Percentiles rank a stretch among this genome's conserved stretches.
phyloP scores from a whole-genome alignment of 768 basidiomycete species.

The Boletus barrowsii region DNA sequence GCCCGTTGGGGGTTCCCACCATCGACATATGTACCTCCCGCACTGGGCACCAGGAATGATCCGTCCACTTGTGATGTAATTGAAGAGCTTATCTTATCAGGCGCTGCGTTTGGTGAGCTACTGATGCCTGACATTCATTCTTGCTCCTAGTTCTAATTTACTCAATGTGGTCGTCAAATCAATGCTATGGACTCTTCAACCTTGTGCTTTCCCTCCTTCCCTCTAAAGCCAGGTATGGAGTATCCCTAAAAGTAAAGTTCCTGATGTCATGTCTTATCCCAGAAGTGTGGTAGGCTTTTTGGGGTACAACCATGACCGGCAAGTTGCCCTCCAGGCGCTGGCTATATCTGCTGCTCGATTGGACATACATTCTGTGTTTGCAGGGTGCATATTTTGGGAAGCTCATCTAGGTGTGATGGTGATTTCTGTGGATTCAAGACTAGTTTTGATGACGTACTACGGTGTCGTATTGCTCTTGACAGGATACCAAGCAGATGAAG shows the following conservation, averaged over 20 bases:
- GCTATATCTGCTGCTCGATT: conserved; percentile 61
- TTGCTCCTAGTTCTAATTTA: neutral
- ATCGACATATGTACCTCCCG: conserved; percentile 12
- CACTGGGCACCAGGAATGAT: conserved; percentile 17
- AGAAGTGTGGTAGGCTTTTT: conserved; percentile 73
- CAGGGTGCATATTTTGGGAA: conserved; percentile 50
- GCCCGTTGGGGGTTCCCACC: conserved; percentile 32
- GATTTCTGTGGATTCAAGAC: conserved; percentile 32
- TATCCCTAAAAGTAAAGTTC: neutral
- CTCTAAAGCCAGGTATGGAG: conserved; percentile 58
- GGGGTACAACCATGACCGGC: conserved; percentile 71
- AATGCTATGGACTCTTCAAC: conserved; percentile 69
- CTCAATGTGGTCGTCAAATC: neutral
- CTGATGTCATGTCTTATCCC: neutral
- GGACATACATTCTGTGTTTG: conserved; percentile 75
- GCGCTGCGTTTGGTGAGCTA: conserved; percentile 69
- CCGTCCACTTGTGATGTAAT: conserved; percentile 48
- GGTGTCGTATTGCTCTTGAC: conserved; percentile 66
- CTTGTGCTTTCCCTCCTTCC: conserved; percentile 76
- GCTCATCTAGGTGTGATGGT: neutral
- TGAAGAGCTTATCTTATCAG: conserved; percentile 71
- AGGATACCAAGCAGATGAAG: conserved; percentile 76
- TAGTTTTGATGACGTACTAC: conserved; percentile 80
- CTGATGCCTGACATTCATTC: neutral
- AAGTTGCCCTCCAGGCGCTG: conserved; percentile 64